Evolutionary conservation across 495 filamentous ascomycete genomes (phyloP), one percentile per base, ranked within the genome.

Genomic region (Penicillium goetzii): DNA sequence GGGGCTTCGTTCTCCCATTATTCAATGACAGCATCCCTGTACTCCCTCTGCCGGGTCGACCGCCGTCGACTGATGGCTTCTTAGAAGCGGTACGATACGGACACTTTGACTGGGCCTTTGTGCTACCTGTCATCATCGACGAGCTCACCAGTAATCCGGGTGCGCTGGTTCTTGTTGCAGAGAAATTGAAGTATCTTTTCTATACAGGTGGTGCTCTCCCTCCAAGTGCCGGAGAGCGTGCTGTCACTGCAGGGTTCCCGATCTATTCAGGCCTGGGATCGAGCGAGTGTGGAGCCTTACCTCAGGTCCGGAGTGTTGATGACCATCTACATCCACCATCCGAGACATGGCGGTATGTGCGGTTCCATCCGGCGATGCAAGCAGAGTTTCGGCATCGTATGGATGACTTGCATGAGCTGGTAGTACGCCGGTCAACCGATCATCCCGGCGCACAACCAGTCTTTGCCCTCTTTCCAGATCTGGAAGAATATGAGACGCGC

Each of bases 401-500:
- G 79, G 66, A 74, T 83, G 64, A 77, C 80, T 0, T 78, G 7
- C 84, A 77, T 57, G 81, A 80, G 54, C 71, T 83, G 26, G 78
- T 86, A 14, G 19, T 68, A 1, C 58, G 10, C 0, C 21, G 66
- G 23, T 45, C 41, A 3, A 23, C 23, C 0, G 17, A 56, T 17
- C 11, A 33, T 1, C 15, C 28, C 1, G 49, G 40, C 1, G 11
- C 32, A 8, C 63, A 63, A 12, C n/a, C 43, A 19, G 51, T 65
- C 23, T 68, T 68, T 21, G 59, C 59, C 28, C 62, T 56, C 3
- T 59, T 33, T 51, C 85, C 85, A 7, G 68, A 85, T 12, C n/a
- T 75, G 1, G 59, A 78, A 2, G 80, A 86, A 64, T 88, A 80
- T 63, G 69, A 72, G 21, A 87, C 84, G 19, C 78, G 80, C 33